phyloP scores from a whole-genome alignment of 129 eudicot species.

The Flaveria bidentis region DNA sequence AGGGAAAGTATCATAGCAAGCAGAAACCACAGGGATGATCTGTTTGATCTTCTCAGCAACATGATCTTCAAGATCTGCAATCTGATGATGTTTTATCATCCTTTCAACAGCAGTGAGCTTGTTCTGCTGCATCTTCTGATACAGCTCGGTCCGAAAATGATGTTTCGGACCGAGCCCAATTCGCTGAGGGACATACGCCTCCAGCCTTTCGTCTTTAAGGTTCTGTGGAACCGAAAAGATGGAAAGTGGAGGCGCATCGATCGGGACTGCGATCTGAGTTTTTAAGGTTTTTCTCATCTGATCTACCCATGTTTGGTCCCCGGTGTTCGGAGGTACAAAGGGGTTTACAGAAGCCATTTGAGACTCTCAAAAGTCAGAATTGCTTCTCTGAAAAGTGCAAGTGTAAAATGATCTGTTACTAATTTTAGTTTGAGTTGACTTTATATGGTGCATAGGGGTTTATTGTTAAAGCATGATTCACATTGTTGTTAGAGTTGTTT shows the following conservation, averaged over 20 bases:
- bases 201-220: conserved; percentile 29
- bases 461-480: conserved; percentile 1
- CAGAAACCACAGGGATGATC: conserved; percentile 32
- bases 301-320: conserved; percentile 37
- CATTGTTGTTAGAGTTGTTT: neutral
- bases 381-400: no score
- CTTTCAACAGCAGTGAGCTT: conserved; percentile 45
- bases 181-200: conserved; percentile 45
- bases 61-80: conserved; percentile 22
- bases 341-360: conserved; percentile 22
- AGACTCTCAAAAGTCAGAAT: neutral
- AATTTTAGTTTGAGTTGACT: neutral
- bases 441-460: neutral
- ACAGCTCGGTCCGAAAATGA: conserved; percentile 41
- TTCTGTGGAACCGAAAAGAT: conserved; percentile 41
- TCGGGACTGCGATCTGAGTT: conserved; percentile 25
- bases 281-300: conserved; percentile 34
- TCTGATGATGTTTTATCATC: conserved; percentile 8
- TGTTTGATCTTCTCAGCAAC: conserved; percentile 23
- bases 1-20: conserved; percentile 42
- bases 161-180: conserved; percentile 57
- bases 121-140: conserved; percentile 42
- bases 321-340: conserved; percentile 21
- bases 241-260: conserved; percentile 33
- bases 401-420: neutral